Percentiles rank a stretch among this genome's conserved stretches.
Conservation (phyloP, 139 green algal species). For the Chlorella sorokiniana region DNA sequence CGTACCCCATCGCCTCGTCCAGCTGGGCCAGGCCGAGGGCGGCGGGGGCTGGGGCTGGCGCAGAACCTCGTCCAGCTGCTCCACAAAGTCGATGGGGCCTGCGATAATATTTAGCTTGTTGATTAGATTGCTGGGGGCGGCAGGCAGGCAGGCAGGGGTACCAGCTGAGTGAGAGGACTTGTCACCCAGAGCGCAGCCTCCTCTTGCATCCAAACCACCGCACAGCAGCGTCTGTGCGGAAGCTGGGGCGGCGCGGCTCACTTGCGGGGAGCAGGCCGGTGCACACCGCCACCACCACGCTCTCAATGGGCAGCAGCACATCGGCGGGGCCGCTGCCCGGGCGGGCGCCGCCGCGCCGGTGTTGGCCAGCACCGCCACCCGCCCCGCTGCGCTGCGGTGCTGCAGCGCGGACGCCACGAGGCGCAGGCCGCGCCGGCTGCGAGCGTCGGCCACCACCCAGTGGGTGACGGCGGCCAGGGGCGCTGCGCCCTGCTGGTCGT, state of each 20-base stretch:
- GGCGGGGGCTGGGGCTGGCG: neutral
- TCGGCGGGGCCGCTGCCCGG: neutral
- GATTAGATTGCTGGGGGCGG: no score
- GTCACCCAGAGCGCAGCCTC: no score
- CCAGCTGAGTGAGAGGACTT: neutral
- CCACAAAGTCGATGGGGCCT: slow-evolving; percentile 15
- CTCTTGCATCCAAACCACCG: neutral
- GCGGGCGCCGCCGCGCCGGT: neutral
- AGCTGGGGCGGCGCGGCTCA: neutral
- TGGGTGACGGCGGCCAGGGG: slow-evolving; percentile 63
- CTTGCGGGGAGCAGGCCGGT: neutral
- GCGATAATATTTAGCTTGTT: no score
- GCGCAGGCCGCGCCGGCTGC: neutral
- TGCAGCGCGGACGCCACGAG: slow-evolving; percentile 38
- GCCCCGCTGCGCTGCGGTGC: slow-evolving; percentile 21
- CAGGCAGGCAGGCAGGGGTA: neutral
- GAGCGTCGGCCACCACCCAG: slow-evolving; percentile 67
- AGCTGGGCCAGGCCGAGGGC: slow-evolving; percentile 9
- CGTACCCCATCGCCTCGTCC: neutral
- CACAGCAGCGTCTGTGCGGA: neutral
- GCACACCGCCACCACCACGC: slow-evolving; percentile 4
- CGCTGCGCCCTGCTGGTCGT: slow-evolving; percentile 26
- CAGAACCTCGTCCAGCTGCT: slow-evolving; percentile 32
- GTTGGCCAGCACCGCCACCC: slow-evolving; percentile 57
- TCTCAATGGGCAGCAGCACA: slow-evolving; percentile 13